Conservation (phyloP, 768 basidiomycete genomes). For the Lactifluus echinatus region DNA sequence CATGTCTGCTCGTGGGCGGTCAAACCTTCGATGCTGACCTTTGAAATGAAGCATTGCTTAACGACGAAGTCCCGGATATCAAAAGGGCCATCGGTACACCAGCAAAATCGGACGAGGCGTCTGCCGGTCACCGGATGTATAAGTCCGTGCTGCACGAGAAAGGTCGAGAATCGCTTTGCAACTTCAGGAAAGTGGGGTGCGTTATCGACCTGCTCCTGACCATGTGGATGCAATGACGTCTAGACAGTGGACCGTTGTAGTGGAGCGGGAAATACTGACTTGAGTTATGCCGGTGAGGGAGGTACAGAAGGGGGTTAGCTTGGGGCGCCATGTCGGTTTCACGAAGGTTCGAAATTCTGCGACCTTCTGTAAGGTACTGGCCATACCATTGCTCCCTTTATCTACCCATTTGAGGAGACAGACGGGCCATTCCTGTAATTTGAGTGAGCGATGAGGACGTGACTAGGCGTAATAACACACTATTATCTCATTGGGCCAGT, state of each 20-base stretch:
- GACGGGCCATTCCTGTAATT: slow-evolving; percentile 81
- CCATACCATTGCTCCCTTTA: slow-evolving; percentile 40
- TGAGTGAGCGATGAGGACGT: slow-evolving; percentile 1
- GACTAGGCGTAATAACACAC: slow-evolving; percentile 37
- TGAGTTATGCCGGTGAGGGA: slow-evolving; percentile 88
- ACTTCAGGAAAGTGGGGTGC: slow-evolving; percentile 73
- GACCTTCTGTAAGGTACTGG: slow-evolving; percentile 54
- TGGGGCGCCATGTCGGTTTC: slow-evolving; percentile 77
- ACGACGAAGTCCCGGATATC: slow-evolving; percentile 80
- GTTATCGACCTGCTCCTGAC: slow-evolving; percentile 70
- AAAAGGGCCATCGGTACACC: slow-evolving; percentile 81
- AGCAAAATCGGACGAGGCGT: slow-evolving; percentile 57
- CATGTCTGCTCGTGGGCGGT: slow-evolving; percentile 8
- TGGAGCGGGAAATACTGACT: slow-evolving; percentile 38
- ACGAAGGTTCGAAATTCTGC: slow-evolving; percentile 88
- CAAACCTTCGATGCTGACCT: slow-evolving; percentile 35
- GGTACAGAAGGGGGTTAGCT: slow-evolving; percentile 76
- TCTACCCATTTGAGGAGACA: slow-evolving; percentile 80
- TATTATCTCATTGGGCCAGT: slow-evolving; percentile 94
- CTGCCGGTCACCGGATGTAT: slow-evolving; percentile 51
- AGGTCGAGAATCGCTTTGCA: slow-evolving; percentile 50
- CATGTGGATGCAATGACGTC: not conserved
- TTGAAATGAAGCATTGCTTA: slow-evolving; percentile 85
- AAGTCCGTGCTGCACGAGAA: slow-evolving; percentile 64
- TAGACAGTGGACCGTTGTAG: not conserved